Percentiles rank a stretch among this genome's conserved stretches.
These are phyloP conservation scores for Strigomonas galati DNA, from an alignment of 208 protist species.

Conservation along the genomic window DNA sequence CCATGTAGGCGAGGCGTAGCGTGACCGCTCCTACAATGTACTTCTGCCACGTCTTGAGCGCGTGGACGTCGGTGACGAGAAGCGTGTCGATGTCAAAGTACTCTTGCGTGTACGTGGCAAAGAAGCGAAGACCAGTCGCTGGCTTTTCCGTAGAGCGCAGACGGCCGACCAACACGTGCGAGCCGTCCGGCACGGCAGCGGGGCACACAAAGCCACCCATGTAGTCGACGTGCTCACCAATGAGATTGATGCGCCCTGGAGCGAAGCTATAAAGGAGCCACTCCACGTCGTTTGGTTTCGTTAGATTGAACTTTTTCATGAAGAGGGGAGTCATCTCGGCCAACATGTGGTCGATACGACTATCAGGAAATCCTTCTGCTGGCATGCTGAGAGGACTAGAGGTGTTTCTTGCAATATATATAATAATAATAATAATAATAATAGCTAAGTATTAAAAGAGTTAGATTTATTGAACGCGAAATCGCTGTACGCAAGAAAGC, in stretches of 20 bases:
- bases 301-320: slow-evolving; percentile 48
- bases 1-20: slow-evolving; percentile 55
- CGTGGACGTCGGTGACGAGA: slow-evolving; percentile 11
- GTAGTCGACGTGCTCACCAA: slow-evolving; percentile 92
- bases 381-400: slow-evolving; percentile 24
- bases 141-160: slow-evolving; percentile 39
- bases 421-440: slow-evolving; percentile 18
- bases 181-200: slow-evolving; percentile 49
- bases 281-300: slow-evolving; percentile 48
- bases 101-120: slow-evolving; percentile 46
- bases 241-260: slow-evolving; percentile 88
- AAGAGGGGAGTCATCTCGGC: slow-evolving; percentile 44
- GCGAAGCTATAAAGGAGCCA: slow-evolving; percentile 76
- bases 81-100: slow-evolving; percentile 43
- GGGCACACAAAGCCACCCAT: slow-evolving; percentile 81
- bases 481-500: slow-evolving; percentile 5
- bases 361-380: slow-evolving; percentile 43
- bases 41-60: slow-evolving; percentile 57
- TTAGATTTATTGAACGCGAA: no score
- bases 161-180: slow-evolving; percentile 68
- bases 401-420: slow-evolving; percentile 1
- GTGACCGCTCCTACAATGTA: slow-evolving; percentile 59
- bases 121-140: slow-evolving; percentile 57
- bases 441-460: slow-evolving; percentile 6
- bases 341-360: slow-evolving; percentile 41